Conservation (phyloP, 768 basidiomycete species). For the Lentinula lateritia region DNA sequence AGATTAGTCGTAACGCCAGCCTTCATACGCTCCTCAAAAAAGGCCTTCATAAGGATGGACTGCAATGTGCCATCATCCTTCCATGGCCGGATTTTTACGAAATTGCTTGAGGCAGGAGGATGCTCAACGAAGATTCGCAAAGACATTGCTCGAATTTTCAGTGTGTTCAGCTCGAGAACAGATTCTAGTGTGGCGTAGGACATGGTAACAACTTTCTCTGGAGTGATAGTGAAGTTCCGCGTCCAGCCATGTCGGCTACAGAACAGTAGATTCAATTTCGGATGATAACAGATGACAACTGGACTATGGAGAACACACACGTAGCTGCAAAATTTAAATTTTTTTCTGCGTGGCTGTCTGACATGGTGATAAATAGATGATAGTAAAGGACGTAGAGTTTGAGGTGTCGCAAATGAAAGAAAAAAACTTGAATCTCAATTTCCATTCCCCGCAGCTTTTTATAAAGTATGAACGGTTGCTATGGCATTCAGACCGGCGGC, state of each 20-base stretch:
- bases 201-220: slow-evolving; percentile 15
- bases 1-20: slow-evolving; percentile 15
- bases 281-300: neutral
- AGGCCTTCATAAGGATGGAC: slow-evolving; percentile 16
- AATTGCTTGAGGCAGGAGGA: slow-evolving; percentile 16
- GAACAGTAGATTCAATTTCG: neutral
- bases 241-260: slow-evolving; percentile 20
- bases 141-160: slow-evolving; percentile 17
- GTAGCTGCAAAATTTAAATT: slow-evolving; percentile 8
- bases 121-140: slow-evolving; percentile 18
- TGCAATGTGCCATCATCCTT: slow-evolving; percentile 19
- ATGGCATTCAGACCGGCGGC: neutral
- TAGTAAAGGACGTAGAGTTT: neutral
- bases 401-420: neutral
- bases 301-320: neutral
- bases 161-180: slow-evolving; percentile 19
- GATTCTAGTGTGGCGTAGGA: slow-evolving; percentile 18
- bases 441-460: neutral
- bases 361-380: neutral
- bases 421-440: neutral
- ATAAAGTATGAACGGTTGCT: neutral
- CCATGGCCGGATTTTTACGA: slow-evolving; percentile 15
- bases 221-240: slow-evolving; percentile 16
- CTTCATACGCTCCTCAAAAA: slow-evolving; percentile 15
- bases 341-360: slow-evolving; percentile 2